Evolutionary conservation across 345 rosid genomes (phyloP).

Genomic region (Bruguiera sexangula): DNA sequence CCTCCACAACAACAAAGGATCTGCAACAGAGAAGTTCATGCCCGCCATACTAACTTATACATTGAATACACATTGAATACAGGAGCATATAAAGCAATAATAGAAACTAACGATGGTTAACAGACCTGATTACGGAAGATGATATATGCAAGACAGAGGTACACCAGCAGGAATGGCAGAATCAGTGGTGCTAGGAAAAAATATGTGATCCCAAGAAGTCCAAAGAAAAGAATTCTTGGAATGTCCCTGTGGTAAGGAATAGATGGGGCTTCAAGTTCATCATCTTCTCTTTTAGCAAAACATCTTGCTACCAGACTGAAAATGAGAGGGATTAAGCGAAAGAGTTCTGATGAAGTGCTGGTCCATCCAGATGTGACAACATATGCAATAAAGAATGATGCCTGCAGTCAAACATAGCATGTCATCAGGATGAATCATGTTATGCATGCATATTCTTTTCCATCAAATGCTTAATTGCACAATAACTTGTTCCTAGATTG

Average conservation of each 20-base stretch:
- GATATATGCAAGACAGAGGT: conserved; percentile 78
- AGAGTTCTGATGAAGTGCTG: conserved; percentile 75
- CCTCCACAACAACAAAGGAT: too few relatives aligned
- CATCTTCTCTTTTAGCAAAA: conserved; percentile 40
- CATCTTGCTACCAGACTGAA: conserved; percentile 52
- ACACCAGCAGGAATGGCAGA: conserved; percentile 82
- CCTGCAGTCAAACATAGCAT: conserved; percentile 42
- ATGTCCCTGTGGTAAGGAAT: conserved; percentile 75
- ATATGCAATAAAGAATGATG: conserved; percentile 87
- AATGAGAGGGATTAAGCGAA: conserved; percentile 68
- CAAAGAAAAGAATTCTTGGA: conserved; percentile 83
- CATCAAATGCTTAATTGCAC: too few relatives aligned
- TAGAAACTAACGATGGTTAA: conserved; percentile 1
- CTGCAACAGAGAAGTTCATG: too few relatives aligned
- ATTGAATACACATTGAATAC: too few relatives aligned
- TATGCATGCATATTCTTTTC: too few relatives aligned
- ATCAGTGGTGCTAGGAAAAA: conserved; percentile 91
- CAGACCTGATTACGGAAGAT: conserved; percentile 85
- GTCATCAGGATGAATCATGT: not conserved
- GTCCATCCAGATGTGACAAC: conserved; percentile 99
- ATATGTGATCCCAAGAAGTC: conserved; percentile 85
- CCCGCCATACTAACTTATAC: too few relatives aligned
- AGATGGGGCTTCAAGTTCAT: conserved; percentile 68
- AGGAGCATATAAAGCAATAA: not conserved
- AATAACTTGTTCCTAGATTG: too few relatives aligned